A percentile compares a stretch with the other conserved stretches of the same genome.
phyloP scores from a whole-genome alignment of 2,329 filamentous ascomycete genomes.

The Berkeleyomyces basicola region DNA sequence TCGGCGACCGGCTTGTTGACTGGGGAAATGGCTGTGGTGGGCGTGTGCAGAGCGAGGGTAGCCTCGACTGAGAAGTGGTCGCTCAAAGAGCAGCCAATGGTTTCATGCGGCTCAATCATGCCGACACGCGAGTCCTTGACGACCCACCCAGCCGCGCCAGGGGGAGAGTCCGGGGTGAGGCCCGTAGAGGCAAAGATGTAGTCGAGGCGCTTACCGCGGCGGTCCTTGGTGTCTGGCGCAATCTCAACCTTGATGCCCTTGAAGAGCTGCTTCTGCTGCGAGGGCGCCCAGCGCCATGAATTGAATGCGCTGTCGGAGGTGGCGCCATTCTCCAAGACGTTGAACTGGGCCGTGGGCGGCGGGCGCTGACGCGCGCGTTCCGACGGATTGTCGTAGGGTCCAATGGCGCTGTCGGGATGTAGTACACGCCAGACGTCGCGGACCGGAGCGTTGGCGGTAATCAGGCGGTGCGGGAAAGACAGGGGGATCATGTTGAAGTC shows the following conservation, averaged over 20 bases:
- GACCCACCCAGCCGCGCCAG: slow-evolving; percentile 39
- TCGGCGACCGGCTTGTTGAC: slow-evolving; percentile 12
- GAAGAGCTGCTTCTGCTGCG: slow-evolving; percentile 48
- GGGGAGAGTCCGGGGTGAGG: slow-evolving; percentile 16
- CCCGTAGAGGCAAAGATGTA: slow-evolving; percentile 73
- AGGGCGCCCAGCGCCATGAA: slow-evolving; percentile 80
- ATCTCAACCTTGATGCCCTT: slow-evolving; percentile 36
- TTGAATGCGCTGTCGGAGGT: slow-evolving; percentile 79
- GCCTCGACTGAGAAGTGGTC: slow-evolving; percentile 90
- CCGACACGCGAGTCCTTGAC: slow-evolving; percentile 56
- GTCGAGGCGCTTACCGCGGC: slow-evolving; percentile 71
- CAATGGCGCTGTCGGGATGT: slow-evolving; percentile 70
- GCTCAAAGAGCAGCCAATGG: slow-evolving; percentile 69
- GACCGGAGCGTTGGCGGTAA: slow-evolving; percentile 62
- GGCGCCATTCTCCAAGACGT: slow-evolving; percentile 63
- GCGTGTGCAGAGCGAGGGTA: slow-evolving; percentile 41
- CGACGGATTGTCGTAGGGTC: slow-evolving; percentile 47
- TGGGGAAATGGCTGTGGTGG: slow-evolving; percentile 15
- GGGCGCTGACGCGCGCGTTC: slow-evolving; percentile 50
- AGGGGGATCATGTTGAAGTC: slow-evolving; percentile 96
- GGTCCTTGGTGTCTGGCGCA: slow-evolving; percentile 49
- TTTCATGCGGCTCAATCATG: slow-evolving; percentile 68
- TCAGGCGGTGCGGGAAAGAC: slow-evolving; percentile 67
- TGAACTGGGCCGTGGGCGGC: slow-evolving; percentile 61
- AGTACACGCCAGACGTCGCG: slow-evolving; percentile 71